phyloP scores from a whole-genome alignment of 495 filamentous ascomycete genomes.

The Staphylotrichum longicolle region DNA sequence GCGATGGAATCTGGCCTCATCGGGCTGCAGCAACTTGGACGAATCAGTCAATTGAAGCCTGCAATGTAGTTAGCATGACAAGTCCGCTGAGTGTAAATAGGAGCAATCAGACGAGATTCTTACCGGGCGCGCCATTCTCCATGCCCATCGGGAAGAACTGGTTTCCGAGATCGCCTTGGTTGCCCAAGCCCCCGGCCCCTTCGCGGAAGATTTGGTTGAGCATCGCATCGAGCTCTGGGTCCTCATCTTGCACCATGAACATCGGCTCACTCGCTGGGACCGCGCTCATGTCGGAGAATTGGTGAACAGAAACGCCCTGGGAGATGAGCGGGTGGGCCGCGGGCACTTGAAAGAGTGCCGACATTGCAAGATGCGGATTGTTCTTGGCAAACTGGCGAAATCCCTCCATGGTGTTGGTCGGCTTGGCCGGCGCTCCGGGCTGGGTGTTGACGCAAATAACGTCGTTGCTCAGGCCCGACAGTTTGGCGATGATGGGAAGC shows the following conservation, averaged over 20 bases:
- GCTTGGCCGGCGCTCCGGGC: not conserved
- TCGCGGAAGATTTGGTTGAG: conserved; percentile 12
- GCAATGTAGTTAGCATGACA: not conserved
- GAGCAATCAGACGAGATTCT: not conserved
- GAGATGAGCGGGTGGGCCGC: conserved; percentile 9
- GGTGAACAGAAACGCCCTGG: conserved; percentile 15
- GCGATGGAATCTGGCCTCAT: not conserved
- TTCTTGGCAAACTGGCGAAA: conserved; percentile 17
- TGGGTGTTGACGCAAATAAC: conserved; percentile 31
- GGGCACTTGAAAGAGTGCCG: conserved; percentile 18
- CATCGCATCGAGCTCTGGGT: conserved; percentile 17
- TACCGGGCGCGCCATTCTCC: conserved; percentile 9
- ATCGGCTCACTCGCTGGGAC: not conserved
- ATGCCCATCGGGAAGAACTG: conserved; percentile 11
- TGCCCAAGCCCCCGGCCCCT: not conserved
- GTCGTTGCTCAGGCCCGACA: conserved; percentile 26
- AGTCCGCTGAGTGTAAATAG: not conserved
- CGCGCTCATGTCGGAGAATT: not conserved
- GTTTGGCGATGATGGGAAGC: conserved; percentile 22
- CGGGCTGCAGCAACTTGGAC: not conserved
- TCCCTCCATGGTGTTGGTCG: conserved; percentile 10
- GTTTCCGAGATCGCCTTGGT: not conserved
- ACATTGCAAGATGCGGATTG: conserved; percentile 18
- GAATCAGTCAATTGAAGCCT: conserved; percentile 15
- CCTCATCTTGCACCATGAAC: conserved; percentile 4